Conservation (phyloP, 768 basidiomycete species). For the Ramaria rubella region DNA sequence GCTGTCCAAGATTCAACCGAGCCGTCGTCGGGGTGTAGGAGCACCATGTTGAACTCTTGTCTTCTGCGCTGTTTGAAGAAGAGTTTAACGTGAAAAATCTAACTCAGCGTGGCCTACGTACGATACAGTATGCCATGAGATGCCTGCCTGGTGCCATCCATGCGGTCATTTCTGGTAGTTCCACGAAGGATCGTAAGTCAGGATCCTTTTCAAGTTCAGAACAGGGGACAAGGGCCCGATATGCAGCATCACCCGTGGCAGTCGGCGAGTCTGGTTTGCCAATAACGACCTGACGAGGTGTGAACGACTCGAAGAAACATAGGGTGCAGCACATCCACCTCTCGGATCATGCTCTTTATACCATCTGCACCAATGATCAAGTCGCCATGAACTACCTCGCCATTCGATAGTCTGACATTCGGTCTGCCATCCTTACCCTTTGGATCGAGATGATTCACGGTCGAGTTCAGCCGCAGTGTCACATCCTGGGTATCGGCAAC, state of each 20-base stretch:
- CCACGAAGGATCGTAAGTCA: slow-evolving; percentile 43
- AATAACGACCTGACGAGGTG: slow-evolving; percentile 42
- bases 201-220: slow-evolving; percentile 31
- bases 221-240: slow-evolving; percentile 33
- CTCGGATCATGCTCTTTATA: slow-evolving; percentile 12
- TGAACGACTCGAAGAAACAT: not conserved
- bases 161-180: slow-evolving; percentile 44
- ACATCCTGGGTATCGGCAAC: slow-evolving; percentile 23
- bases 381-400: slow-evolving; percentile 37
- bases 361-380: slow-evolving; percentile 39
- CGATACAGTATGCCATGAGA: slow-evolving; percentile 39
- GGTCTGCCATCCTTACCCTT: slow-evolving; percentile 17
- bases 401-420: slow-evolving; percentile 34
- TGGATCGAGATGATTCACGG: slow-evolving; percentile 29
- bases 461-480: slow-evolving; percentile 28
- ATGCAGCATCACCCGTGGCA: slow-evolving; percentile 59
- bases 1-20: slow-evolving; percentile 42
- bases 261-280: slow-evolving; percentile 35
- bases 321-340: not conserved
- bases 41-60: slow-evolving; percentile 29
- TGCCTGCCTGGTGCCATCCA: slow-evolving; percentile 55
- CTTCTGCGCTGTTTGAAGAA: slow-evolving; percentile 15
- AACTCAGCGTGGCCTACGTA: slow-evolving; percentile 13
- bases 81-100: not conserved
- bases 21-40: slow-evolving; percentile 33